phyloP scores from a whole-genome alignment of 2,329 filamentous ascomycete species.

The Fusarium humuli region DNA sequence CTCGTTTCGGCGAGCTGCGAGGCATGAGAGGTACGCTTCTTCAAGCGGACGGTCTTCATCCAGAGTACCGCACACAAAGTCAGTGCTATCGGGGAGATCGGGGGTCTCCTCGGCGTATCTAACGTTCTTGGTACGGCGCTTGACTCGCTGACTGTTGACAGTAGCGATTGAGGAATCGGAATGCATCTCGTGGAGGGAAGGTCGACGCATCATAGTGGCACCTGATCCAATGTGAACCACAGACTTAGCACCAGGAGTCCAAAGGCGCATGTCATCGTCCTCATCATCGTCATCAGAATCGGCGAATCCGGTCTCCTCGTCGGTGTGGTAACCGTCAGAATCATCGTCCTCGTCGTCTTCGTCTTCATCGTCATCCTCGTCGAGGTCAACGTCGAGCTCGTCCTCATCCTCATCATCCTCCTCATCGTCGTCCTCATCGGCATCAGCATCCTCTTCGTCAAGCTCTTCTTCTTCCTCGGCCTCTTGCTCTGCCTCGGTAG shows the following conservation, averaged over 20 bases:
- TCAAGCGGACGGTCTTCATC: slow-evolving; percentile 97
- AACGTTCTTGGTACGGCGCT: slow-evolving; percentile 47
- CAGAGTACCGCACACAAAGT: slow-evolving; percentile 98
- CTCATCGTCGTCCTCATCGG: slow-evolving; percentile 74
- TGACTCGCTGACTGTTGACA: slow-evolving; percentile 52
- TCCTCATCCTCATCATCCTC: slow-evolving; percentile 58
- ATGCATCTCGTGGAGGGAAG: slow-evolving; percentile 59
- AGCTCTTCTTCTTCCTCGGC: slow-evolving; percentile 76
- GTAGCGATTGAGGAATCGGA: slow-evolving; percentile 73
- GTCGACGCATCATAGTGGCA: slow-evolving; percentile 49
- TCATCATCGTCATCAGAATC: slow-evolving; percentile 75
- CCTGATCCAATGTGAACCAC: slow-evolving; percentile 53
- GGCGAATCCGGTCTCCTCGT: slow-evolving; percentile 75
- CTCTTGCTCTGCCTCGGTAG: slow-evolving; percentile 91
- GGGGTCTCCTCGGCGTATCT: slow-evolving; percentile 67
- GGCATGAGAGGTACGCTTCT: slow-evolving; percentile 87
- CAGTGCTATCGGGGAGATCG: slow-evolving; percentile 94
- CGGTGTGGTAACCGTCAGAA: slow-evolving; percentile 79
- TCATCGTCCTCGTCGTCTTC: slow-evolving; percentile 67
- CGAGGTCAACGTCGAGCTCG: slow-evolving; percentile 54
- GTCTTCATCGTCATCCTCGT: slow-evolving; percentile 63
- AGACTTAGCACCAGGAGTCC: slow-evolving; percentile 61
- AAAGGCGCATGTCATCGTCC: slow-evolving; percentile 72
- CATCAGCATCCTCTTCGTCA: slow-evolving; percentile 89
- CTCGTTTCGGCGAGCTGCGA: slow-evolving; percentile 82